Percentiles rank a stretch among this genome's conserved stretches.
phyloP scores from a whole-genome alignment of 1,284 basidiomycete species.

The Ustilago esculenta region DNA sequence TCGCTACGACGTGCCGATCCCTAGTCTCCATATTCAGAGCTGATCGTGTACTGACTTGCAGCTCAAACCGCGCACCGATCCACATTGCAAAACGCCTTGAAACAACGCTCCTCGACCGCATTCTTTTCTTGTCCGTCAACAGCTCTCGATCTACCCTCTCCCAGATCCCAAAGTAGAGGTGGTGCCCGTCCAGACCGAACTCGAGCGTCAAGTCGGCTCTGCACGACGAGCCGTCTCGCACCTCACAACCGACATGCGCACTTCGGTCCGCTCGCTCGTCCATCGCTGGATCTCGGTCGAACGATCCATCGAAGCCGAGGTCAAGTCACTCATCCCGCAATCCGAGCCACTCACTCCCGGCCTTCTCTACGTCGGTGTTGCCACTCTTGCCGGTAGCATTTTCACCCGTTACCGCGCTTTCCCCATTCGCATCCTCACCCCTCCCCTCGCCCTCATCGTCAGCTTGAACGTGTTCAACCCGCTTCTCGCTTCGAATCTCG shows the following conservation, averaged over 20 bases:
- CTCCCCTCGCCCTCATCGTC: slow-evolving; percentile 54
- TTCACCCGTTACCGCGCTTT: slow-evolving; percentile 77
- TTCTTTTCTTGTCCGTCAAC: not conserved
- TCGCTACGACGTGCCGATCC: too few species aligned
- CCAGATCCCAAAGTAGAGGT: slow-evolving; percentile 42
- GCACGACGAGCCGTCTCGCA: slow-evolving; percentile 43
- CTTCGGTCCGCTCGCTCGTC: slow-evolving; percentile 35
- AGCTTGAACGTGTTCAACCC: slow-evolving; percentile 66
- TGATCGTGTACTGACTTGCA: too few species aligned
- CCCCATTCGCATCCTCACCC: slow-evolving; percentile 64
- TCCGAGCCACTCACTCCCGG: slow-evolving; percentile 86
- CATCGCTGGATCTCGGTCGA: slow-evolving; percentile 60
- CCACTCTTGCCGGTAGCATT: slow-evolving; percentile 85
- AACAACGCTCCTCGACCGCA: not conserved
- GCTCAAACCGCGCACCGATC: too few species aligned
- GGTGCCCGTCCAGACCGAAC: slow-evolving; percentile 55
- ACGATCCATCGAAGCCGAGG: slow-evolving; percentile 69
- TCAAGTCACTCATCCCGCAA: slow-evolving; percentile 81
- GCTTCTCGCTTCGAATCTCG: slow-evolving; percentile 55
- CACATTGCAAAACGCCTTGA: not conserved
- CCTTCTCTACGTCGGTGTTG: slow-evolving; percentile 75
- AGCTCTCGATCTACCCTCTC: slow-evolving; percentile 57
- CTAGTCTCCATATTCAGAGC: too few species aligned
- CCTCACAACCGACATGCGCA: slow-evolving; percentile 33
- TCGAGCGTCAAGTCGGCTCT: slow-evolving; percentile 57